Percentiles rank a stretch among this genome's conserved stretches.
Evolutionary conservation across 306 rosid species (phyloP).

Genomic region (Cicer pinnatifidum): DNA sequence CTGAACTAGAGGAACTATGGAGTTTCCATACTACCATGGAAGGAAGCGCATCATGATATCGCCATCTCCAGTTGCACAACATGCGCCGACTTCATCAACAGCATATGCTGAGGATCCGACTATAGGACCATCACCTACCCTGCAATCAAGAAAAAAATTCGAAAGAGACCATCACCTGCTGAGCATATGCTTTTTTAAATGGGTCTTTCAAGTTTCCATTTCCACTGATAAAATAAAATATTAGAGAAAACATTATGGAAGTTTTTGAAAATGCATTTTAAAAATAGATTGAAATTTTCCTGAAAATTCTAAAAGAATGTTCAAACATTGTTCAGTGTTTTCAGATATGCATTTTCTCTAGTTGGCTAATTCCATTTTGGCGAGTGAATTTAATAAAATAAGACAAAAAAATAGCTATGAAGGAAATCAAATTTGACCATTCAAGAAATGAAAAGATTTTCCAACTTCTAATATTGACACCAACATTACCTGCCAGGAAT

Average conservation of each 20-base stretch:
- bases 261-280: no score
- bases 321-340: no score
- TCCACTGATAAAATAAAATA: no score
- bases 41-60: constrained; percentile 96
- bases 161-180: not conserved
- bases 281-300: no score
- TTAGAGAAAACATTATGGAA: no score
- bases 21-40: constrained; percentile 65
- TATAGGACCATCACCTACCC: constrained; percentile 97
- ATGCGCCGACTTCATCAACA: constrained; percentile 79
- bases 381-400: no score
- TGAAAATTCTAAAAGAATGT: no score
- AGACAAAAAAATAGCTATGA: no score
- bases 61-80: constrained; percentile 96
- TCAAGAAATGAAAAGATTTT: constrained; percentile 24
- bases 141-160: constrained; percentile 45
- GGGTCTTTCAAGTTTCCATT: no score
- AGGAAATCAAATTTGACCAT: not conserved
- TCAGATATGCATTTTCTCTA: no score
- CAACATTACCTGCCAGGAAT: constrained; percentile 85
- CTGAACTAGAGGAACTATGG: constrained; percentile 27
- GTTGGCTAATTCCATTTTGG: no score
- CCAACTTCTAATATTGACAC: constrained; percentile 20
- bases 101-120: constrained; percentile 87
- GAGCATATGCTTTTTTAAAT: no score